Conservation (phyloP, 805 yeast species). For the Nakazawaea siamensis region DNA sequence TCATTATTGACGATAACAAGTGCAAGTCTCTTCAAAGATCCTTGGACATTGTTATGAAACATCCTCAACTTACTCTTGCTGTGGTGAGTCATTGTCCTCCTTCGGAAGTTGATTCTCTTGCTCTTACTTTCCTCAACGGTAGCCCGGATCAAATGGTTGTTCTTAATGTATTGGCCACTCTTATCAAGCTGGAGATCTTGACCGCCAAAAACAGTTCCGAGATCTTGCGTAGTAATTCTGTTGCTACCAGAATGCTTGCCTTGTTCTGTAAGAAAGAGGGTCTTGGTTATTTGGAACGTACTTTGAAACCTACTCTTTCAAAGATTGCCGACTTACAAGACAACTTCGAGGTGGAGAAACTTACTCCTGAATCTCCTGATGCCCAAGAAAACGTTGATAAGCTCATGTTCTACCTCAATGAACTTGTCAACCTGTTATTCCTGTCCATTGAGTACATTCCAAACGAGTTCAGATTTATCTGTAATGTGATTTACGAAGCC, state of each 20-base stretch:
- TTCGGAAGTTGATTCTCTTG: conserved; percentile 61
- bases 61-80: conserved; percentile 20
- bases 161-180: conserved; percentile 38
- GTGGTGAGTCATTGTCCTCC: conserved; percentile 60
- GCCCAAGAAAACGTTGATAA: conserved; percentile 30
- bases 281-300: conserved; percentile 40
- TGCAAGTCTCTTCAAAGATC: conserved; percentile 8
- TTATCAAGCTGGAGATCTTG: conserved; percentile 56
- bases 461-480: conserved; percentile 59
- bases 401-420: conserved; percentile 49
- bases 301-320: conserved; percentile 49
- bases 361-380: conserved; percentile 26
- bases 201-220: conserved; percentile 58
- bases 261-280: conserved; percentile 67
- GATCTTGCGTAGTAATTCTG: conserved; percentile 71
- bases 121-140: conserved; percentile 53
- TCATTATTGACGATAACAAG: conserved; percentile 15
- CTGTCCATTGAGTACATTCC: conserved; percentile 55
- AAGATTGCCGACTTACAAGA: conserved; percentile 41
- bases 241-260: conserved; percentile 71
- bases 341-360: conserved; percentile 58
- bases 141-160: conserved; percentile 32
- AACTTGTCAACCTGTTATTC: conserved; percentile 52
- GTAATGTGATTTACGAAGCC: conserved; percentile 53
- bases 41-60: conserved; percentile 9